These are phyloP conservation scores for Xylariaceae sp. DNA, from an alignment of 2,329 filamentous ascomycete genomes.

Conservation along the genomic window DNA sequence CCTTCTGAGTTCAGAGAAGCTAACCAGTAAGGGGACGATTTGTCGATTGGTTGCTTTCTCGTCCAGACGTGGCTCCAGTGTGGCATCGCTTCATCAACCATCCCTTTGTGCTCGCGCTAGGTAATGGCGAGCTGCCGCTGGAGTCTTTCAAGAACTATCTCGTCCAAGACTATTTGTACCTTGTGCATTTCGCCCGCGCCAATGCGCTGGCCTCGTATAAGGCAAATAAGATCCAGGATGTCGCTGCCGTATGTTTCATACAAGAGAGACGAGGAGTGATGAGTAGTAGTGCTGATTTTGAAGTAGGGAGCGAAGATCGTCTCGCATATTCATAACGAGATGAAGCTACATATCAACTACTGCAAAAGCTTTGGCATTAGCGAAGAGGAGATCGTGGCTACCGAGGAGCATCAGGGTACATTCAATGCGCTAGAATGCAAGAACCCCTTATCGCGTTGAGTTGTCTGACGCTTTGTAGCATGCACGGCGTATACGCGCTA, in stretches of 20 bases:
- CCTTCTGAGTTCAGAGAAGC: neutral
- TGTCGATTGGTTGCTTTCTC: conserved; percentile 72
- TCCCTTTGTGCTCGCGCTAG: conserved; percentile 73
- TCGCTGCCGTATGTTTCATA: conserved; percentile 54
- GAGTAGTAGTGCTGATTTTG: neutral
- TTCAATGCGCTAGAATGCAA: neutral
- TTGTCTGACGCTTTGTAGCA: conserved; percentile 25
- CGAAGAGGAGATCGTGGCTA: conserved; percentile 63
- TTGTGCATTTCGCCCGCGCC: conserved; percentile 85
- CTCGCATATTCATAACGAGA: conserved; percentile 71
- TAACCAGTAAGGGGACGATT: conserved; percentile 59
- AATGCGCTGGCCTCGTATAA: conserved; percentile 86
- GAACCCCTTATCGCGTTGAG: too few species aligned
- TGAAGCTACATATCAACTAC: conserved; percentile 74
- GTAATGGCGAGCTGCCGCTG: conserved; percentile 66
- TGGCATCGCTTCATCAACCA: conserved; percentile 79
- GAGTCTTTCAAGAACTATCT: conserved; percentile 84
- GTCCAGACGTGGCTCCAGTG: conserved; percentile 64
- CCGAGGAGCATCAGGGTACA: conserved; percentile 68
- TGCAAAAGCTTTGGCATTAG: conserved; percentile 76
- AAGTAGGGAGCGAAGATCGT: conserved; percentile 63
- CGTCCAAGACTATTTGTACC: conserved; percentile 85
- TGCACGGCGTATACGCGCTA: conserved; percentile 71
- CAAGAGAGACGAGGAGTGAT: neutral
- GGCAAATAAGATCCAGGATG: conserved; percentile 65